phyloP scores from a whole-genome alignment of 306 rosid species.

The Malus sieversii region DNA sequence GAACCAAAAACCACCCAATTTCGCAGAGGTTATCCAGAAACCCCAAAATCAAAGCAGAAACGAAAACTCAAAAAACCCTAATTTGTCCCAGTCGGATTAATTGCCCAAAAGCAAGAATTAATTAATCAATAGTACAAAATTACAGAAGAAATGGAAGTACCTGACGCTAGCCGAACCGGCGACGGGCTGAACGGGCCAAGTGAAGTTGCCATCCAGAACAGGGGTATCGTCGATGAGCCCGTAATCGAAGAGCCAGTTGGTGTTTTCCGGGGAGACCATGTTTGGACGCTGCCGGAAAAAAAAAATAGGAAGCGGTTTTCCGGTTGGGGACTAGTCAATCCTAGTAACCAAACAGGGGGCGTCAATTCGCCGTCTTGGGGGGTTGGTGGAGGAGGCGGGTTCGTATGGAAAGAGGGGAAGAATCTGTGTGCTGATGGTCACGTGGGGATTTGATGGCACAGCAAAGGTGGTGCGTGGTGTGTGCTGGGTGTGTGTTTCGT shows the following conservation, averaged over 20 bases:
- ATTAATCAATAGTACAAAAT: background rate
- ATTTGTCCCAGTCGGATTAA: background rate
- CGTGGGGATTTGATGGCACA: constrained; percentile 5
- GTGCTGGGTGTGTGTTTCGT: background rate
- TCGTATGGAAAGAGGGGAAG: constrained; percentile 8
- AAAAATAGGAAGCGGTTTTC: background rate
- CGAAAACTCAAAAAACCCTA: background rate
- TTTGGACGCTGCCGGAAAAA: constrained; percentile 17
- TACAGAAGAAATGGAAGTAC: constrained; percentile 19
- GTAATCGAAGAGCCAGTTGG: constrained; percentile 82
- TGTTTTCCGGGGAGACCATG: constrained; percentile 89
- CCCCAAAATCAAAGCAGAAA: background rate
- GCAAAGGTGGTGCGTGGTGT: background rate
- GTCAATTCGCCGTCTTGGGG: constrained; percentile 9
- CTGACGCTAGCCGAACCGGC: constrained; percentile 41
- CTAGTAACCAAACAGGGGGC: constrained; percentile 22
- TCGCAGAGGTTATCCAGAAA: background rate
- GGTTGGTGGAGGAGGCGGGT: background rate
- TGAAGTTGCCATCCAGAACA: constrained; percentile 53
- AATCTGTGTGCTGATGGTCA: background rate
- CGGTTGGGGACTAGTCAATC: constrained; percentile 4
- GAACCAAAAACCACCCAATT: background rate
- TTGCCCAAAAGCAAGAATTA: background rate
- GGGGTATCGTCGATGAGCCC: constrained; percentile 68
- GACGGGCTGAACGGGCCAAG: constrained; percentile 57